phyloP scores from a whole-genome alignment of 2,329 filamentous ascomycete genomes.

The Alternaria sp. region DNA sequence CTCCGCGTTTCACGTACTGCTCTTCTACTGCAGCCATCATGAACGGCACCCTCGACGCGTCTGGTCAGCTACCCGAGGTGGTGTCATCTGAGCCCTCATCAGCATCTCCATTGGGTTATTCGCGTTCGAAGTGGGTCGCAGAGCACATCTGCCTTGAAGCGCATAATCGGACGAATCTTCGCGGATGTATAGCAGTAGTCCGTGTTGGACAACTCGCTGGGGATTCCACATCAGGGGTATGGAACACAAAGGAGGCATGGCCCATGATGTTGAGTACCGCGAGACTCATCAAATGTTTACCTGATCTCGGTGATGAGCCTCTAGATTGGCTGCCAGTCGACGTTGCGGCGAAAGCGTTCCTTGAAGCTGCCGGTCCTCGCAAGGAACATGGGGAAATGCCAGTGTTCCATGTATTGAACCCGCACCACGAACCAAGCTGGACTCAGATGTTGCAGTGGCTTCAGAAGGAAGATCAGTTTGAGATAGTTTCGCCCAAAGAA shows the following conservation, averaged over 20 bases:
- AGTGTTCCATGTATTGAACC: slow-evolving; percentile 60
- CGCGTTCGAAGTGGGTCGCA: slow-evolving; percentile 63
- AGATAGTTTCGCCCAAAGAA: slow-evolving; percentile 49
- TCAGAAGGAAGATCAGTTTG: slow-evolving; percentile 45
- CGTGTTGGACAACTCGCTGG: slow-evolving; percentile 53
- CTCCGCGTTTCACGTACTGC: slow-evolving; percentile 57
- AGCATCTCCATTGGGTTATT: slow-evolving; percentile 61
- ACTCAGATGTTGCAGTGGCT: slow-evolving; percentile 56
- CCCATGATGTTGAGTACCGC: slow-evolving; percentile 45
- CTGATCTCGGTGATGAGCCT: slow-evolving; percentile 34
- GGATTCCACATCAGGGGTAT: slow-evolving; percentile 31
- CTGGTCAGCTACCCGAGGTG: slow-evolving; percentile 48
- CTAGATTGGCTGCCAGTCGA: slow-evolving; percentile 46
- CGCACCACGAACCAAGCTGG: slow-evolving; percentile 54
- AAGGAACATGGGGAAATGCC: slow-evolving; percentile 12
- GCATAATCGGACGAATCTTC: slow-evolving; percentile 34
- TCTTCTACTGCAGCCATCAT: slow-evolving; percentile 59
- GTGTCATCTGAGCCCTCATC: slow-evolving; percentile 51
- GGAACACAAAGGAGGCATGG: slow-evolving; percentile 45
- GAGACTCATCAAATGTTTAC: slow-evolving; percentile 35
- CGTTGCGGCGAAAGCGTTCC: slow-evolving; percentile 56
- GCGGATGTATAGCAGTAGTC: slow-evolving; percentile 37
- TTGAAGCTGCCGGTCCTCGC: slow-evolving; percentile 40
- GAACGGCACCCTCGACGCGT: slow-evolving; percentile 20
- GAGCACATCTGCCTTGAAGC: slow-evolving; percentile 60